Conservation (phyloP, 371 early-diverging fungal genomes). For the Chytridium lagenaria region DNA sequence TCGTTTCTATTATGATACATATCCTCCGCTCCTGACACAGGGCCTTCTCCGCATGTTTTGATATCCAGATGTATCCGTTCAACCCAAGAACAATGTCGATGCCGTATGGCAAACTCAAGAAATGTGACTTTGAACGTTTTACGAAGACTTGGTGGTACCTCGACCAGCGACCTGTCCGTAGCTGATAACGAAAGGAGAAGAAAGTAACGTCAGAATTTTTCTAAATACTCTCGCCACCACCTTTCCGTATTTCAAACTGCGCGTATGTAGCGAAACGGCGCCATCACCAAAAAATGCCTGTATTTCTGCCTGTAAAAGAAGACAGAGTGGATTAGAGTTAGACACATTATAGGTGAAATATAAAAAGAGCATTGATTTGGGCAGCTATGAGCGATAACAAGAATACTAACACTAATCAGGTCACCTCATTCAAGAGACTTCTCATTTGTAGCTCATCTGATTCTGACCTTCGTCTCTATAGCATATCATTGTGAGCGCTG, state of each 20-base stretch:
- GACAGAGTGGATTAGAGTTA: too few relatives aligned
- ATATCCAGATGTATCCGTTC: conserved; percentile 97
- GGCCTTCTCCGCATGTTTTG: conserved; percentile 69
- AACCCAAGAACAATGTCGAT: conserved; percentile 93
- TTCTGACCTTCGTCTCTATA: conserved; percentile 94
- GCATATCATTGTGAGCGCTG: too few relatives aligned
- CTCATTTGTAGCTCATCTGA: conserved; percentile 98
- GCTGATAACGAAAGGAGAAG: too few relatives aligned
- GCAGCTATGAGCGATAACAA: too few relatives aligned
- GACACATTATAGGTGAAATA: neutral
- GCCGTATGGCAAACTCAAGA: conserved; percentile 83
- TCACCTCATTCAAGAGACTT: conserved; percentile 96
- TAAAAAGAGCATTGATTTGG: too few relatives aligned
- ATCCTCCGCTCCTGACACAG: conserved; percentile 51
- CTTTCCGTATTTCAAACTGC: conserved; percentile 97
- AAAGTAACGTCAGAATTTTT: neutral
- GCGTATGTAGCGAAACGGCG: conserved; percentile 90
- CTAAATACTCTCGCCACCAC: conserved; percentile 31
- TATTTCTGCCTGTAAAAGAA: conserved; percentile 95
- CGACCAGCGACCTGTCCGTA: conserved; percentile 90
- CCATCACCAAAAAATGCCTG: conserved; percentile 92
- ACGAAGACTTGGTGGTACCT: conserved; percentile 86
- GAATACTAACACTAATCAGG: conserved; percentile 77
- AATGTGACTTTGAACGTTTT: conserved; percentile 91
- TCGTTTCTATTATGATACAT: conserved; percentile 79